phyloP scores from a whole-genome alignment of 75 land plant genomes.

The Adiantum capillusveneris region DNA sequence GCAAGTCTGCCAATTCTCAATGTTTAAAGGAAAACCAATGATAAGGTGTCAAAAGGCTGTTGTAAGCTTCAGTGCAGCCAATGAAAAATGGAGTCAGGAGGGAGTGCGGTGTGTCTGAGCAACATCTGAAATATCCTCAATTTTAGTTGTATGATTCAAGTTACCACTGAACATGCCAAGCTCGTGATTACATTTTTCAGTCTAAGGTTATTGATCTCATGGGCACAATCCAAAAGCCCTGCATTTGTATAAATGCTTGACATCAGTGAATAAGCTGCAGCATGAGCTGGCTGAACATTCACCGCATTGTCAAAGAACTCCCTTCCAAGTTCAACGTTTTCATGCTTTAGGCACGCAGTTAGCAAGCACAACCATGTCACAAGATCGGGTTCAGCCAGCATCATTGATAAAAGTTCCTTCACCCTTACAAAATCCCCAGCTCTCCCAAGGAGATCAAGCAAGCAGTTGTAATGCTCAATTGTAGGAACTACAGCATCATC shows the following conservation, averaged over 20 bases:
- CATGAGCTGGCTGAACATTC: not conserved
- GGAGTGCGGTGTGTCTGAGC: no score
- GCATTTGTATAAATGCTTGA: not conserved
- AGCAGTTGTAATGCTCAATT: not conserved
- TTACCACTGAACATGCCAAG: no score
- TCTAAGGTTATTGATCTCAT: no score
- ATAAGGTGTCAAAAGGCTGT: no score
- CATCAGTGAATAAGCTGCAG: not conserved
- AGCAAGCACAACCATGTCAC: not conserved
- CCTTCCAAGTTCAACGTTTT: not conserved
- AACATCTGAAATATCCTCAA: no score
- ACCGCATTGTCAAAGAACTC: not conserved
- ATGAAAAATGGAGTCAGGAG: no score
- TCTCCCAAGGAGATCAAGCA: conserved; percentile 2
- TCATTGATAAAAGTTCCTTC: not conserved
- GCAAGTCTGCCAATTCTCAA: no score
- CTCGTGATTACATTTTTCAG: no score
- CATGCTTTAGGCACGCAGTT: not conserved
- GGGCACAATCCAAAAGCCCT: not conserved
- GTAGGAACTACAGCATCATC: not conserved
- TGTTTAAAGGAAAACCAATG: no score
- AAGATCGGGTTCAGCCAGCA: not conserved
- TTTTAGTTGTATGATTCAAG: no score
- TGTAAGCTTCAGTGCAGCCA: no score
- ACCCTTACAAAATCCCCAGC: not conserved